These are phyloP conservation scores for Quercus tomentella DNA, from an alignment of 331 rosid species.

Conservation along the genomic window DNA sequence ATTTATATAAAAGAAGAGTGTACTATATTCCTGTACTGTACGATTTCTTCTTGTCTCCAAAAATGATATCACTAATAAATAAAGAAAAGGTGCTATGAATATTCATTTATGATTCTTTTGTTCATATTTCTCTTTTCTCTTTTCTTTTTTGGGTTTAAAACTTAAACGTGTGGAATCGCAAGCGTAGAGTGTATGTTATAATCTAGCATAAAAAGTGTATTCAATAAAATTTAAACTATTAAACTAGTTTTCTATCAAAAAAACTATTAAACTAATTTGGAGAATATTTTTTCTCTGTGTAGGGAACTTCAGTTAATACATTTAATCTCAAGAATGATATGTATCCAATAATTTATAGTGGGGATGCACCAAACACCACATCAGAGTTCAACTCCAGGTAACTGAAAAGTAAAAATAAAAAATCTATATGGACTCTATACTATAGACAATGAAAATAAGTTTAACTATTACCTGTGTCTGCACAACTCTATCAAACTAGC, in stretches of 20 bases:
- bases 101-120: neutral
- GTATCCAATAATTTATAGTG: slow-evolving; percentile 38
- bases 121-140: no score
- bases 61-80: neutral
- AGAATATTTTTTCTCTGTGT: neutral
- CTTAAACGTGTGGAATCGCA: neutral
- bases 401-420: neutral
- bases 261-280: neutral
- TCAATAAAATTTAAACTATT: no score
- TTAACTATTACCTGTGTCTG: no score
- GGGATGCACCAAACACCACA: slow-evolving; percentile 37
- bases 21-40: no score
- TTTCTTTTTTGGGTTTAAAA: no score
- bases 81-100: neutral
- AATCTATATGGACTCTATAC: no score
- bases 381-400: slow-evolving; percentile 28
- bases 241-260: neutral
- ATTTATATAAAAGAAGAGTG: no score
- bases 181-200: no score
- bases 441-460: neutral
- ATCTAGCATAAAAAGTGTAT: no score
- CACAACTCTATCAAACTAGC: no score
- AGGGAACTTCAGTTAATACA: slow-evolving; percentile 50
- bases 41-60: neutral
- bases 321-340: slow-evolving; percentile 30